These are phyloP conservation scores for Lanzia echinophila DNA, from an alignment of 2,329 filamentous ascomycete species.

Conservation along the genomic window DNA sequence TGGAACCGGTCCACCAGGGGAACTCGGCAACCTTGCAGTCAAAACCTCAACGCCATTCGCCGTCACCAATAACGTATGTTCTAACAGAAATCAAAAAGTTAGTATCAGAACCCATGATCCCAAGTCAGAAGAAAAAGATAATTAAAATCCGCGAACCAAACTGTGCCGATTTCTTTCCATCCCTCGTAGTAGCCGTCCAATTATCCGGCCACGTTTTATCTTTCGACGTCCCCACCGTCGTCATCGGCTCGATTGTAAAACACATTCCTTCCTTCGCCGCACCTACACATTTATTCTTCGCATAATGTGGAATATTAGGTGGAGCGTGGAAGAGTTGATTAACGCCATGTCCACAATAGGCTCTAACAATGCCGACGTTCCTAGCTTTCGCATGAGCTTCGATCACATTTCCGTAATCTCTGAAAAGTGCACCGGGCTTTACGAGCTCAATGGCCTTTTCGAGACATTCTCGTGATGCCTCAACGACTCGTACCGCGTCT, in stretches of 20 bases:
- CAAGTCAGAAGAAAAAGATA: background rate
- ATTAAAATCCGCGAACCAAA: constrained; percentile 57
- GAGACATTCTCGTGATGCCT: constrained; percentile 81
- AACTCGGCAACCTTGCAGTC: constrained; percentile 56
- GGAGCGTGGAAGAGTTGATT: constrained; percentile 90
- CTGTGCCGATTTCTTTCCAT: constrained; percentile 85
- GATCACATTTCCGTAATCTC: constrained; percentile 89
- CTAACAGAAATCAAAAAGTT: constrained; percentile 35
- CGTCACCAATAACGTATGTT: constrained; percentile 79
- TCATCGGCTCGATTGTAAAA: constrained; percentile 99
- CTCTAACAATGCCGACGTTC: constrained; percentile 85
- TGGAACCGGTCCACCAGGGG: constrained; percentile 65
- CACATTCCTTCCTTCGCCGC: constrained; percentile 95
- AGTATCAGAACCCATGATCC: constrained; percentile 12
- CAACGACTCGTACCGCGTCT: constrained; percentile 83
- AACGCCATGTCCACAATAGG: constrained; percentile 94
- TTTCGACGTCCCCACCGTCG: constrained; percentile 80
- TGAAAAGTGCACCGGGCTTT: constrained; percentile 87
- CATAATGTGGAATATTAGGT: constrained; percentile 94
- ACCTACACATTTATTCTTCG: constrained; percentile 95
- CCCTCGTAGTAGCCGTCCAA: constrained; percentile 92
- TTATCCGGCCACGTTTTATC: constrained; percentile 98
- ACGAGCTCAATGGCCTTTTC: constrained; percentile 87
- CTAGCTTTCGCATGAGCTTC: constrained; percentile 87
- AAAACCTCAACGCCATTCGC: constrained; percentile 76